Conservation (phyloP, 2,329 filamentous ascomycete species). For the Pleomassaria siparia region DNA sequence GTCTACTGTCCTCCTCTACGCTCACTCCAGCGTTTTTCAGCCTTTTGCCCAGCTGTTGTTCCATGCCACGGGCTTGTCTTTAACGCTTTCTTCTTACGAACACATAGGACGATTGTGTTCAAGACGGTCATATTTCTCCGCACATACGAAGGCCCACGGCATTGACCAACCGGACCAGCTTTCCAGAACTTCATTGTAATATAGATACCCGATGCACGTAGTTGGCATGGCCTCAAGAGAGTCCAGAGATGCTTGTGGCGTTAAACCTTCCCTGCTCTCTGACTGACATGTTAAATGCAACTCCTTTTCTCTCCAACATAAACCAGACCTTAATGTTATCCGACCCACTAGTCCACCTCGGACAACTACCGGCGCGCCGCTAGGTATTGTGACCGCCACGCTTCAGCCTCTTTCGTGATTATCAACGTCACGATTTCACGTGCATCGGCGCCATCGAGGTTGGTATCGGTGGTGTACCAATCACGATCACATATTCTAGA, state of each 20-base stretch:
- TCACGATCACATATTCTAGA: background rate
- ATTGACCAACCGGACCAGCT: background rate
- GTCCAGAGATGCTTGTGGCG: too few relatives aligned
- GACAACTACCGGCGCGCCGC: too few relatives aligned
- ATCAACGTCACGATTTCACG: slow-evolving; percentile 16
- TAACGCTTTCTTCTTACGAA: background rate
- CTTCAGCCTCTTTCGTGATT: background rate
- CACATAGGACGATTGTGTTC: too few relatives aligned
- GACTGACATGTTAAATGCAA: too few relatives aligned
- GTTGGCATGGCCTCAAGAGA: too few relatives aligned
- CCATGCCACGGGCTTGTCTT: too few relatives aligned
- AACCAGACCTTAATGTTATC: too few relatives aligned
- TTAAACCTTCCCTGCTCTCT: too few relatives aligned
- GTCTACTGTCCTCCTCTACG: background rate
- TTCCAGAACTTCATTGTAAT: slow-evolving; percentile 1
- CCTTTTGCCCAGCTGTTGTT: too few relatives aligned
- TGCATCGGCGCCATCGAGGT: slow-evolving; percentile 2
- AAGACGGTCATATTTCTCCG: background rate
- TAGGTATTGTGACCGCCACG: too few relatives aligned
- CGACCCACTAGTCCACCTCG: too few relatives aligned
- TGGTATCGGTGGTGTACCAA: background rate
- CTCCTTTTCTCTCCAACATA: too few relatives aligned
- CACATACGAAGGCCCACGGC: background rate
- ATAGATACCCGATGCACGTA: slow-evolving; percentile 8
- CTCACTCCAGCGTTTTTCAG: background rate